Conservation (phyloP, 306 rosid species). For the Cicer bijugum region DNA sequence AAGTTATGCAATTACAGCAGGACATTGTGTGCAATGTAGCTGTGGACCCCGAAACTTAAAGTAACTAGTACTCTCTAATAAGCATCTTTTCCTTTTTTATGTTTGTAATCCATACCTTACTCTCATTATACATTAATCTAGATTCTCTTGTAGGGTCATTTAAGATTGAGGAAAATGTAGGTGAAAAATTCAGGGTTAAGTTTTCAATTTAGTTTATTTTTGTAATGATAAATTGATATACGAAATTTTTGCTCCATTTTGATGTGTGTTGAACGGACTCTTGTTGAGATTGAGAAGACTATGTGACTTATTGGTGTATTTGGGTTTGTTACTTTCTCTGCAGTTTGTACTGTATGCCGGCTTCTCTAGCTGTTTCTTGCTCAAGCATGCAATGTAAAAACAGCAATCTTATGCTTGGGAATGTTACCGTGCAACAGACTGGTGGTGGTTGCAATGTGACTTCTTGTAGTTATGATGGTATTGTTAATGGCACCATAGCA, state of each 20-base stretch:
- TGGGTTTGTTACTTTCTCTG: slow-evolving; percentile 34
- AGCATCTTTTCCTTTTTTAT: slow-evolving; percentile 29
- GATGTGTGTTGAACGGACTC: not conserved
- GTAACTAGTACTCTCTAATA: slow-evolving; percentile 50
- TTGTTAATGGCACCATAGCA: slow-evolving; percentile 78
- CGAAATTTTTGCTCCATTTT: not conserved
- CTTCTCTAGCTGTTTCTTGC: slow-evolving; percentile 93
- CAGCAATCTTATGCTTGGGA: slow-evolving; percentile 92
- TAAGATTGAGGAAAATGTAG: not conserved
- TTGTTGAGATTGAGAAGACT: slow-evolving; percentile 18
- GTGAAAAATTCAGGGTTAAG: not conserved
- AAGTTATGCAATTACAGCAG: slow-evolving; percentile 88
- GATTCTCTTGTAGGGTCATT: not conserved
- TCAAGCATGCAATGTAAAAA: slow-evolving; percentile 93
- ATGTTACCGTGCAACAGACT: slow-evolving; percentile 71
- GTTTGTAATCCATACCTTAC: slow-evolving; percentile 26
- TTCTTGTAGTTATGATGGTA: slow-evolving; percentile 81
- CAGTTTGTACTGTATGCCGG: slow-evolving; percentile 98
- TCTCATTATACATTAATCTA: not conserved
- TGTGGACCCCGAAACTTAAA: slow-evolving; percentile 86
- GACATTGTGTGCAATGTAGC: slow-evolving; percentile 97
- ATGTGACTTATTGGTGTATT: slow-evolving; percentile 24
- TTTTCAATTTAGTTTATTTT: not conserved
- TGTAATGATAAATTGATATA: not conserved
- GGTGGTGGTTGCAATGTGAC: slow-evolving; percentile 92